Evolutionary conservation across 2,329 filamentous ascomycete genomes (phyloP).

Genomic region (Exophiala mesophila): DNA sequence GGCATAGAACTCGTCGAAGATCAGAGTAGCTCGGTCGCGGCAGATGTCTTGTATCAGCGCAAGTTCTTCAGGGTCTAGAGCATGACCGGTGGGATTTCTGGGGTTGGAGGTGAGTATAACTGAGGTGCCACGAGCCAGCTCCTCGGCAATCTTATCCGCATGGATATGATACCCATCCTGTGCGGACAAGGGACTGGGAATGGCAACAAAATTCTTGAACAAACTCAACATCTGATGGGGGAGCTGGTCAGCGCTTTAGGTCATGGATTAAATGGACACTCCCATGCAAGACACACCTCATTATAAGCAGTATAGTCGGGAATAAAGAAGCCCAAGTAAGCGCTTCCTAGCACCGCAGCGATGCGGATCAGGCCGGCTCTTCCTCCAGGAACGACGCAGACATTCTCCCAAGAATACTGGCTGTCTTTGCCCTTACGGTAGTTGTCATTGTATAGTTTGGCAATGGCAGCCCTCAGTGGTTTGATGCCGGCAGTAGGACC

Average conservation of each 20-base stretch:
- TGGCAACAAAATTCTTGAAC: conserved; percentile 89
- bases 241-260: background rate
- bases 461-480: conserved; percentile 80
- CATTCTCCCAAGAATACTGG: conserved; percentile 96
- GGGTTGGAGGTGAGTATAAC: conserved; percentile 95
- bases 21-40: conserved; percentile 81
- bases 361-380: conserved; percentile 91
- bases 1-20: conserved; percentile 95
- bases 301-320: conserved; percentile 96
- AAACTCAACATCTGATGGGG: conserved; percentile 71
- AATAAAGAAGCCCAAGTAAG: conserved; percentile 90
- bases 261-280: background rate
- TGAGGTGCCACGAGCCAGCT: conserved; percentile 77
- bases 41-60: conserved; percentile 90
- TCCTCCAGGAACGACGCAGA: conserved; percentile 82
- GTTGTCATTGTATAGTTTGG: conserved; percentile 86
- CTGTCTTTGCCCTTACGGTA: conserved; percentile 82
- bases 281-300: conserved; percentile 42
- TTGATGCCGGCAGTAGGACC: conserved; percentile 92
- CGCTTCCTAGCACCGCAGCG: conserved; percentile 86
- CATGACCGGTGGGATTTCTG: conserved; percentile 85
- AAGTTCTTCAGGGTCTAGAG: conserved; percentile 78
- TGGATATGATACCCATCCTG: conserved; percentile 91
- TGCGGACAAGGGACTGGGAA: conserved; percentile 77
- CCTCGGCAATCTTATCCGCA: conserved; percentile 85